Percentiles rank a stretch among this genome's conserved stretches.
Evolutionary conservation across 2,329 filamentous ascomycete species (phyloP).

Genomic region (Cephalotrichum gorgonifer): DNA sequence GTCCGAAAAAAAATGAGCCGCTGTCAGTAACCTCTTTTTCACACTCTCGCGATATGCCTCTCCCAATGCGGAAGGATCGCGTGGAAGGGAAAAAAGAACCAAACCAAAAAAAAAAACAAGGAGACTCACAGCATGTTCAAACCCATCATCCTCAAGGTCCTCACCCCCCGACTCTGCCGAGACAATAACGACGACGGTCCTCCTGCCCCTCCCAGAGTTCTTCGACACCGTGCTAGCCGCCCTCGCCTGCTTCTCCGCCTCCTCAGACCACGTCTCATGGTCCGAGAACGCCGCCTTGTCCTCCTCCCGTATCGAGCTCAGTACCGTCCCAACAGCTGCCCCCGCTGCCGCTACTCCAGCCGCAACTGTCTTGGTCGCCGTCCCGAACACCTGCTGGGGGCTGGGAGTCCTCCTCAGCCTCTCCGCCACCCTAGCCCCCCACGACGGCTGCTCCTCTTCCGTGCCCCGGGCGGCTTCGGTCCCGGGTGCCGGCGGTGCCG

Average conservation of each 20-base stretch:
- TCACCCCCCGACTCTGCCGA: slow-evolving; percentile 62
- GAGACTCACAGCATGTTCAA: slow-evolving; percentile 75
- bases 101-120: slow-evolving; percentile 8
- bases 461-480: neutral
- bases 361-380: slow-evolving; percentile 68
- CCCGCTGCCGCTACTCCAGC: slow-evolving; percentile 77
- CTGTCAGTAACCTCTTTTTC: neutral
- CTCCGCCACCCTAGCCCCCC: slow-evolving; percentile 70
- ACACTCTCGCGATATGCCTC: neutral
- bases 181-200: slow-evolving; percentile 79
- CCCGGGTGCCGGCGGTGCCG: neutral
- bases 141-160: slow-evolving; percentile 45
- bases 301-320: slow-evolving; percentile 77
- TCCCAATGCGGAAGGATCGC: neutral
- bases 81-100: neutral
- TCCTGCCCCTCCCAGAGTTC: slow-evolving; percentile 30
- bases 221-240: neutral
- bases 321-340: slow-evolving; percentile 68
- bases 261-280: slow-evolving; percentile 86
- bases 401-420: slow-evolving; percentile 74
- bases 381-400: slow-evolving; percentile 80
- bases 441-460: slow-evolving; percentile 21
- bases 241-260: slow-evolving; percentile 57
- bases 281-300: slow-evolving; percentile 72
- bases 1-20: neutral